These are phyloP conservation scores for Rosa hybrid DNA, from an alignment of 331 rosid species.

Conservation along the genomic window DNA sequence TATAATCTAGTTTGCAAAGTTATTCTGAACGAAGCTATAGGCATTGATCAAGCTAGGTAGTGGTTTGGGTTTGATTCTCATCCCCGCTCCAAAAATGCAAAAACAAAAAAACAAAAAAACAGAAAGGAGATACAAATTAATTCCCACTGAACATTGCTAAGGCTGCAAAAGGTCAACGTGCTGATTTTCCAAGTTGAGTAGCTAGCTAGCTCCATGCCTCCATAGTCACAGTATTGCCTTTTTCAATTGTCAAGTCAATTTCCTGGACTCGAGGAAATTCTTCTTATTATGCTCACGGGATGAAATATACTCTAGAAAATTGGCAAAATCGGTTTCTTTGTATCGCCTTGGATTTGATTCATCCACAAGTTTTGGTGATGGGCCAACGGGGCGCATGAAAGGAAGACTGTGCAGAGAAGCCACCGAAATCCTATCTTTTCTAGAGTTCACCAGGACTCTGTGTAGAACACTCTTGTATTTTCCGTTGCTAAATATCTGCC, in stretches of 20 bases:
- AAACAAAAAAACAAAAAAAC: background rate
- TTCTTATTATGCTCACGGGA: conserved; percentile 56
- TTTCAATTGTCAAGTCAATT: conserved; percentile 22
- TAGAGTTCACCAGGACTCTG: conserved; percentile 60
- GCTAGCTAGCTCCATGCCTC: background rate
- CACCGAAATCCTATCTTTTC: conserved; percentile 51
- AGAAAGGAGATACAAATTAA: background rate
- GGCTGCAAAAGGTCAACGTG: conserved; percentile 3
- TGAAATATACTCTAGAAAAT: conserved; percentile 55
- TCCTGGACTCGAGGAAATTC: conserved; percentile 66
- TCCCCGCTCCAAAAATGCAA: background rate
- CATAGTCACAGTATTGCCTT: background rate
- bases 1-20: background rate
- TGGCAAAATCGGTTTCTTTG: conserved; percentile 55
- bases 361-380: conserved; percentile 55
- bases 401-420: conserved; percentile 71
- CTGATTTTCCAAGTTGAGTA: background rate
- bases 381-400: conserved; percentile 41
- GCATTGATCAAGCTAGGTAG: background rate
- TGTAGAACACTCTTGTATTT: conserved; percentile 78
- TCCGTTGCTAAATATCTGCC: conserved; percentile 74
- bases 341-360: conserved; percentile 64
- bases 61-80: conserved; percentile 10
- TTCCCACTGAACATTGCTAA: background rate
- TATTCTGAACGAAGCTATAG: background rate